Evolutionary conservation across 169 alveolate genomes (phyloP).

Genomic region (Plasmodium gonderi): DNA sequence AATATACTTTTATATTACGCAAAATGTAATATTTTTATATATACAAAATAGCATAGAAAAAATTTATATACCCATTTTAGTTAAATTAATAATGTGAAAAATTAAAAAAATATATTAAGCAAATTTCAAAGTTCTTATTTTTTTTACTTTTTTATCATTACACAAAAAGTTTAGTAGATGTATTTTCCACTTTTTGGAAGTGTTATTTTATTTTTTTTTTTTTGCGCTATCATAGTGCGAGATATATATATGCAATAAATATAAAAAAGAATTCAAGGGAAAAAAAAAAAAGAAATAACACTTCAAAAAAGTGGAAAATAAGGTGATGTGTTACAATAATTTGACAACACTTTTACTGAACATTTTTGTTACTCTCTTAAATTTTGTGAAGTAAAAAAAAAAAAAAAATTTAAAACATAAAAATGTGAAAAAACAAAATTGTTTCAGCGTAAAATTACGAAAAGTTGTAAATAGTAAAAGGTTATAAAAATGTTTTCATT

Average conservation of each 20-base stretch:
- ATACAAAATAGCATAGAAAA: too few species aligned
- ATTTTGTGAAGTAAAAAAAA: not conserved
- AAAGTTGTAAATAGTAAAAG: not conserved
- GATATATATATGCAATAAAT: not conserved
- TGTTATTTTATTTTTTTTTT: too few species aligned
- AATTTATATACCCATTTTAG: too few species aligned
- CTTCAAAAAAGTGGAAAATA: not conserved
- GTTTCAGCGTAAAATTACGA: not conserved
- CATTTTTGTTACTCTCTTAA: not conserved
- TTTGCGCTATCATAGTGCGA: not conserved
- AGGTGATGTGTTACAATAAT: not conserved
- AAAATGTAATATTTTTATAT: not conserved
- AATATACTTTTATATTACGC: not conserved
- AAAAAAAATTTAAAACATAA: not conserved
- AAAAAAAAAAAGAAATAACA: not conserved
- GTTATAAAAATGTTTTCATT: not conserved
- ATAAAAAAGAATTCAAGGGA: not conserved
- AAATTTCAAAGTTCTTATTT: too few species aligned
- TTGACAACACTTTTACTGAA: not conserved
- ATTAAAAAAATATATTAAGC: too few species aligned
- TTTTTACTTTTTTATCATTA: too few species aligned
- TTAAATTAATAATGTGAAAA: too few species aligned
- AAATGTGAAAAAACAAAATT: not conserved
- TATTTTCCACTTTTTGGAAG: too few species aligned
- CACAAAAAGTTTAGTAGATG: too few species aligned